Evolutionary conservation across 148 eudicot species (phyloP).

Genomic region (Chenopodium album): DNA sequence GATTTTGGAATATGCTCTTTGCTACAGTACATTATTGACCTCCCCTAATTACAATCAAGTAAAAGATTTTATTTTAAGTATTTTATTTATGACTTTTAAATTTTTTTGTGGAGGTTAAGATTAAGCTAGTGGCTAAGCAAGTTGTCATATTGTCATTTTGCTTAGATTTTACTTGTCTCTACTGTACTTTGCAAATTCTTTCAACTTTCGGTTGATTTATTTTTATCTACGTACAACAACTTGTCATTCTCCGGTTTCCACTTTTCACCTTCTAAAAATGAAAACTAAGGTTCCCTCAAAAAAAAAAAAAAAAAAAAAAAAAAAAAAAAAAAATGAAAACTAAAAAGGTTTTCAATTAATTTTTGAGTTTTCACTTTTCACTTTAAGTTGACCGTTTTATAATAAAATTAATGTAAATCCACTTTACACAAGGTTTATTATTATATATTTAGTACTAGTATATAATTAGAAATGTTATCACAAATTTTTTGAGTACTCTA

Average conservation of each 20-base stretch:
- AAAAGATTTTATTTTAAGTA: not conserved
- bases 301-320: too few relatives aligned
- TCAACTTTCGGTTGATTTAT: not conserved
- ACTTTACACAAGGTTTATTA: too few relatives aligned
- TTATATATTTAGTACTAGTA: too few relatives aligned
- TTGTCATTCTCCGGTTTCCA: not conserved
- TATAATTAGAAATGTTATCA: too few relatives aligned
- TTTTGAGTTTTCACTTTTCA: too few relatives aligned
- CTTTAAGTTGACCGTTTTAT: too few relatives aligned
- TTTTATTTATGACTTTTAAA: not conserved
- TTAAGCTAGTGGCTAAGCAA: not conserved
- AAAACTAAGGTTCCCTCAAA: too few relatives aligned
- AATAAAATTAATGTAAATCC: too few relatives aligned
- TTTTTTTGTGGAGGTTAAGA: not conserved
- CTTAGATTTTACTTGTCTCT: not conserved
- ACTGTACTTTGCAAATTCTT: not conserved
- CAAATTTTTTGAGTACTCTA: too few relatives aligned
- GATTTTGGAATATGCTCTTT: slow-evolving; percentile 23
- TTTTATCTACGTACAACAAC: not conserved
- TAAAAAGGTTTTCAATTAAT: too few relatives aligned
- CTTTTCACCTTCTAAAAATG: not conserved
- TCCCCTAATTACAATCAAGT: not conserved
- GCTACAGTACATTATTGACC: slow-evolving; percentile 7
- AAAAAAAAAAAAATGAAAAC: too few relatives aligned
- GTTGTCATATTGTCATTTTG: not conserved